Base-by-base conservation (phyloP, 2,329 filamentous ascomycete genomes). In the Nemania sp. region DNA sequence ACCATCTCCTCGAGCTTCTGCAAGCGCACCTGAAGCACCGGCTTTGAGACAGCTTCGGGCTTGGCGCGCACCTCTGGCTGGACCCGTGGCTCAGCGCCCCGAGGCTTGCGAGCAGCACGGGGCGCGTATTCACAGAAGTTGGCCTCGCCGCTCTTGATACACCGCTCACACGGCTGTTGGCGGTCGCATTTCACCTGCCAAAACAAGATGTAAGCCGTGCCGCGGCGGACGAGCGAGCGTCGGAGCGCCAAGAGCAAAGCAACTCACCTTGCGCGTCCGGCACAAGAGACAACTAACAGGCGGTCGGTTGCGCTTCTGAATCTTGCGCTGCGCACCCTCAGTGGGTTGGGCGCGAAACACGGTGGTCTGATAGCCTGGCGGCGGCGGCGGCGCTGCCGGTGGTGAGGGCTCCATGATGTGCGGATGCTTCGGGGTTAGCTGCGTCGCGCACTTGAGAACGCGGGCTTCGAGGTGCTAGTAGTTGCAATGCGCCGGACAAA, bases 91-190 rank as follows among this genome's bases (percentile, higher is more conserved):
- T 65, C 70, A 33, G 63, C 57, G 3, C 66, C 63, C 54, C 66
- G 60, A 39, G 62, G 47, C 57, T 68, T 69, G 44, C 70, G 68
- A 41, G 66, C 61, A 41, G 65, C 63, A 42, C 69, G 68, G 26
- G 66, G 63, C n/a, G 71, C 71, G 63, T 73, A 72, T 49, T 66
- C 67, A 59, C 72, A 75, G 45, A 68, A 67, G 26, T 63, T 65
- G 37, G 65, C 68, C 57, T 71, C 68, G 36, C 69, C 71, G 48
- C 68, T 72, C 59, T 72, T 73, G 36, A 70, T 57, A 52, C 72
- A 75, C 54, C 73, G 67, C 47, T 69, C 68, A 62, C 72, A 75
- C n/a, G 72, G 72, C 39, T 70, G 64, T 45, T 70, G 65, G 31
- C 72, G 69, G 53, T 74, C 72, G 61, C 72, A 75, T 69, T 73